A percentile compares a stretch with the other conserved stretches of the same genome.
Conservation (phyloP, 139 green algal species). For the Coccomyxa sp. region DNA sequence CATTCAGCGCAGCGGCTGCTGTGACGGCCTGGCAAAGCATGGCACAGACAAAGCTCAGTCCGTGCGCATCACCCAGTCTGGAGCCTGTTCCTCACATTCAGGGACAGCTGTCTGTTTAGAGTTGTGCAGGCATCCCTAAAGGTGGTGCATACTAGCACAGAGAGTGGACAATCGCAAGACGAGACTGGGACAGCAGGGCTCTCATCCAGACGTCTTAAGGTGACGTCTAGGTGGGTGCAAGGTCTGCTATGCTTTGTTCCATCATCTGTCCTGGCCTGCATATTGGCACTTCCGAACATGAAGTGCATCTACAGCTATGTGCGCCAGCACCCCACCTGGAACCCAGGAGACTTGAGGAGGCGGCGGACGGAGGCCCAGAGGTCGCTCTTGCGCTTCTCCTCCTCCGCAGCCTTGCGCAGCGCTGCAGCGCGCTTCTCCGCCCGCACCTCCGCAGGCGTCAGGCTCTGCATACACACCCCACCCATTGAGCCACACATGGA, state of each 20-base stretch:
- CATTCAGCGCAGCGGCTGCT: conserved; percentile 75
- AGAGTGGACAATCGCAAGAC: conserved; percentile 12
- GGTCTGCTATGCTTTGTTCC: too few species aligned
- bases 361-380: conserved; percentile 3
- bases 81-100: too few species aligned
- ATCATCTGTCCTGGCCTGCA: too few species aligned
- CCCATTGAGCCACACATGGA: neutral
- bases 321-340: conserved; percentile 19
- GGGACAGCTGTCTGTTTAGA: too few species aligned
- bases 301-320: too few species aligned
- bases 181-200: neutral
- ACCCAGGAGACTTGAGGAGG: conserved; percentile 13
- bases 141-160: too few species aligned
- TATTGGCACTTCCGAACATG: too few species aligned
- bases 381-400: neutral
- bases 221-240: too few species aligned
- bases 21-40: conserved; percentile 71
- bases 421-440: neutral
- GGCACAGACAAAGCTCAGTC: too few species aligned
- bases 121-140: too few species aligned
- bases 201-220: neutral
- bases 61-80: too few species aligned
- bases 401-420: conserved; percentile 5
- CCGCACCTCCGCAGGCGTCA: neutral
- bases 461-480: neutral